Conservation (phyloP, 345 rosid genomes). For the Eucalyptus urophylla region DNA sequence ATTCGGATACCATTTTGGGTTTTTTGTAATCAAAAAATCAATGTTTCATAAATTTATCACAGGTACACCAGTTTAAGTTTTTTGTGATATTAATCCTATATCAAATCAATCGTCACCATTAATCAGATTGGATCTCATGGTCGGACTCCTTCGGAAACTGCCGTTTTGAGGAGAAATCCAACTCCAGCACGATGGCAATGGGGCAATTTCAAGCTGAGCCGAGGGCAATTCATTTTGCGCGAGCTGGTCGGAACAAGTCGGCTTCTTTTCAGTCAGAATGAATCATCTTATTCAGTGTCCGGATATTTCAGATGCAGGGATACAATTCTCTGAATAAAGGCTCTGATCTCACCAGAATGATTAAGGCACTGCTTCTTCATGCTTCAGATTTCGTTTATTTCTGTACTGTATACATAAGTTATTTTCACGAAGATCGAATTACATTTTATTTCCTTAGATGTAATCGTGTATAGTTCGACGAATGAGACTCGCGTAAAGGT, state of each 20-base stretch:
- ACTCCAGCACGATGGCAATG: not conserved
- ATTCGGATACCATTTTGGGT: too few relatives aligned
- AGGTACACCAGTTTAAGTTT: rapidly evolving
- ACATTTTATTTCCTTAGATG: not conserved
- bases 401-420: not conserved
- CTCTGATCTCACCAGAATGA: not conserved
- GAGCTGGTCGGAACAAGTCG: not conserved
- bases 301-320: not conserved
- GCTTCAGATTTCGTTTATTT: not conserved
- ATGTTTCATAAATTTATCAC: rapidly evolving
- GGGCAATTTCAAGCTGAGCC: not conserved
- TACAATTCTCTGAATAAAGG: not conserved
- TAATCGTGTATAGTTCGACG: not conserved
- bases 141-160: rapidly evolving
- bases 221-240: not conserved
- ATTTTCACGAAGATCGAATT: not conserved
- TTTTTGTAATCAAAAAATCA: rapidly evolving
- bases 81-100: rapidly evolving
- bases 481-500: rapidly evolving
- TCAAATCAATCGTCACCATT: too few relatives aligned
- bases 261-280: not conserved
- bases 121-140: not conserved
- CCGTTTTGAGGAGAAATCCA: rapidly evolving
- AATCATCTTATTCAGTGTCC: not conserved
- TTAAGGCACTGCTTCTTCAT: not conserved